phyloP scores from a whole-genome alignment of 129 eudicot species.

The Dittrichia graveolens region DNA sequence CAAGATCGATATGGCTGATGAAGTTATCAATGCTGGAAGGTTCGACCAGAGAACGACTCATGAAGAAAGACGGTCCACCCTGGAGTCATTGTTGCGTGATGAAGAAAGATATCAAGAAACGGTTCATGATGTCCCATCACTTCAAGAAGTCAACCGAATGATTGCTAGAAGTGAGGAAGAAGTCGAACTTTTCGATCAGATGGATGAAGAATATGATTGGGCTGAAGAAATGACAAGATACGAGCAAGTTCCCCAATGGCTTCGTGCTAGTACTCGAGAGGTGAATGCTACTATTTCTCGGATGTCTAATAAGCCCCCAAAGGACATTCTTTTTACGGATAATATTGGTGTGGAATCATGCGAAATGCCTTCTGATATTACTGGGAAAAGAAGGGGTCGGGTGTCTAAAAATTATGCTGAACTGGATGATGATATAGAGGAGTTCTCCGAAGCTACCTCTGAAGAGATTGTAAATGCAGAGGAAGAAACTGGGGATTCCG shows the following conservation, averaged over 20 bases:
- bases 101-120: slow-evolving; percentile 97
- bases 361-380: slow-evolving; percentile 45
- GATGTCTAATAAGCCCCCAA: slow-evolving; percentile 68
- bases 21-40: slow-evolving; percentile 96
- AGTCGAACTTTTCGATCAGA: slow-evolving; percentile 88
- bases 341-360: slow-evolving; percentile 46
- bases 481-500: slow-evolving; percentile 69
- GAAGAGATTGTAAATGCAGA: slow-evolving; percentile 65
- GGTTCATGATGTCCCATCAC: slow-evolving; percentile 94
- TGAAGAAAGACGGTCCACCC: slow-evolving; percentile 90
- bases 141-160: slow-evolving; percentile 94
- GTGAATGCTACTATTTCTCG: slow-evolving; percentile 60
- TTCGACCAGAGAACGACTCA: slow-evolving; percentile 99
- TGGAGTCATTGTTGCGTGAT: slow-evolving; percentile 84
- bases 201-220: slow-evolving; percentile 99
- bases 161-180: slow-evolving; percentile 98
- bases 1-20: slow-evolving; percentile 99
- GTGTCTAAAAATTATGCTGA: slow-evolving; percentile 71
- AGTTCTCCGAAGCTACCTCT: slow-evolving; percentile 80
- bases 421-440: slow-evolving; percentile 78
- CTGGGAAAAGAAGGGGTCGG: slow-evolving; percentile 64
- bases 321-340: slow-evolving; percentile 36
- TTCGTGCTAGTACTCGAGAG: slow-evolving; percentile 66
- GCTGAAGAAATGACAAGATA: slow-evolving; percentile 81
- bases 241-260: slow-evolving; percentile 90